Evolutionary conservation across 345 rosid species (phyloP), one percentile per base, ranked within the genome.

Genomic region (Syzygium grande): DNA sequence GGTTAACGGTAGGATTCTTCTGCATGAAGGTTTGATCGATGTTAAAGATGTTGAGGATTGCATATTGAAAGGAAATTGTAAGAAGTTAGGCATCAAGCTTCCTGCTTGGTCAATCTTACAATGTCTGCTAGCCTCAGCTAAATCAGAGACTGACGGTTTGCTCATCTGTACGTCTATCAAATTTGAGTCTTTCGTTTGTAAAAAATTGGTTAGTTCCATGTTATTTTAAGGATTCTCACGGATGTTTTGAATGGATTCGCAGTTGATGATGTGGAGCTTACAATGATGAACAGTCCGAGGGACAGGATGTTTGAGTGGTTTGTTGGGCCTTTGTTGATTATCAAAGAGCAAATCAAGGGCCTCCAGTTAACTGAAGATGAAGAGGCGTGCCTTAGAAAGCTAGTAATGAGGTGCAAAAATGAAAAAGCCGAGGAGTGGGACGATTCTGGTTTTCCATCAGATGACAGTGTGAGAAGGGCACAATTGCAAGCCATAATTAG

Each of bases 401-500:
- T 97, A 51, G 92, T 93, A 52, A 92, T 95, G 88, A 86, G 65
- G 80, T 88, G 89, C 89, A 87, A 92, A 90, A 95, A 93, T 30
- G 94, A 92, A 80, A 93, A 89, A 46, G 94, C 94, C 3, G 95
- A 96, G 90, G 97, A 95, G 38, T 96, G 96, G 98, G 94, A 94
- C 85, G 91, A 87, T 54, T 52, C 88, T 9, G 91, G 90, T 27
- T 97, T 93, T 90, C 95, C 97, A 9, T 93, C 96, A 10, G n/a
- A 77, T 52, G 94, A 94, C 89, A 87, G 78, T 3, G 92, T 95
- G 53, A 92, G 94, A 88, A 94, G 92, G 92, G 97, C 97, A n/a
- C 98, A 95, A 90, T 87, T 96, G 85, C 98, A 97, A 90, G 98
- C 97, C 90, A 92, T 95, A 52, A 92, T 95, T 13, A 92, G 98